A percentile compares a stretch with the other conserved stretches of the same genome.
phyloP scores from a whole-genome alignment of 352 stramenopile species.

The Phytophthora multivora region DNA sequence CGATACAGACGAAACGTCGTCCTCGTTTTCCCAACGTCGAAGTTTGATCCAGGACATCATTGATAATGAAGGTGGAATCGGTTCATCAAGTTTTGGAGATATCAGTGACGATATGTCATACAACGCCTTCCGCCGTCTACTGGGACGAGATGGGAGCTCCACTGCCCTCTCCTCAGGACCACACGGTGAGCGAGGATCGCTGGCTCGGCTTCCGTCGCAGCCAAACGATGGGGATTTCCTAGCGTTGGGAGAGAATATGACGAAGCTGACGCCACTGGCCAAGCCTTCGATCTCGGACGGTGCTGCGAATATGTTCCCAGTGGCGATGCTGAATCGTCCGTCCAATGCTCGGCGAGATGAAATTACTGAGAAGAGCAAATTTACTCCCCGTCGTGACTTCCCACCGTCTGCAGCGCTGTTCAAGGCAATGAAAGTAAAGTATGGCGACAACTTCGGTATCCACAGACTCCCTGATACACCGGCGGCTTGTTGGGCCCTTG shows the following conservation, averaged over 20 bases:
- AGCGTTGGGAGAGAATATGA: constrained; percentile 65
- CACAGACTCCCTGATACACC: constrained; percentile 74
- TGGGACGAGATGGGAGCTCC: constrained; percentile 39
- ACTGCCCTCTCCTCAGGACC: constrained; percentile 13
- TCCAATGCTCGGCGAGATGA: constrained; percentile 69
- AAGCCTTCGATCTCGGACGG: constrained; percentile 69
- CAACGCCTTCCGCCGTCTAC: constrained; percentile 51
- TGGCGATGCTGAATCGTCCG: constrained; percentile 55
- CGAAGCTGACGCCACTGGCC: constrained; percentile 54
- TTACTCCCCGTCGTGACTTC: constrained; percentile 80
- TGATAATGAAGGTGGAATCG: constrained; percentile 21
- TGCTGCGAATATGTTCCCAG: constrained; percentile 77
- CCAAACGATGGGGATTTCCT: constrained; percentile 58
- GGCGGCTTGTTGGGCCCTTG: constrained; percentile 79
- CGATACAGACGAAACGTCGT: constrained; percentile 14
- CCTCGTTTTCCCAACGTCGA: constrained; percentile 15
- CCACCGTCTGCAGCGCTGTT: constrained; percentile 83
- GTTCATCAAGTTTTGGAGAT: constrained; percentile 30
- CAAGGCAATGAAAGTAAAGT: constrained; percentile 86
- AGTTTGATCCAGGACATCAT: constrained; percentile 31
- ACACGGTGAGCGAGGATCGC: constrained; percentile 15
- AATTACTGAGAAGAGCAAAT: constrained; percentile 83
- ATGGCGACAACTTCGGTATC: constrained; percentile 79
- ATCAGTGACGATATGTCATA: constrained; percentile 44
- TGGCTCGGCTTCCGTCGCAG: constrained; percentile 44